Percentiles rank a stretch among this genome's conserved stretches.
Evolutionary conservation across 2,329 filamentous ascomycete genomes (phyloP).

Genomic region (Talaromyces sp.): DNA sequence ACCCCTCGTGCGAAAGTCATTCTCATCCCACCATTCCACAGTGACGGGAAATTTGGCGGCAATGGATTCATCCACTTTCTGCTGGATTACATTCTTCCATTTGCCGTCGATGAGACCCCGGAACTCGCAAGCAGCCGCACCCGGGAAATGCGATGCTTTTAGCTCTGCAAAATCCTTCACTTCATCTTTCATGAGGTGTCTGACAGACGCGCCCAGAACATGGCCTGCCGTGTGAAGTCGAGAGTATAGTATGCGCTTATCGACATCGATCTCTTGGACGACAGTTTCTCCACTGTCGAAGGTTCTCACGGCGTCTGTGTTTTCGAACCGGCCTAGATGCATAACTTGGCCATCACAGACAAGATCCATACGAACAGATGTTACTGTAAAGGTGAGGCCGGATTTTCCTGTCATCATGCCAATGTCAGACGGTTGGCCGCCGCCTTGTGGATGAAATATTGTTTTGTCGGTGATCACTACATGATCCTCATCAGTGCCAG

Average conservation of each 20-base stretch:
- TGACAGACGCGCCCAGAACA: conserved; percentile 31
- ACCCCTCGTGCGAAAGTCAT: conserved; percentile 16
- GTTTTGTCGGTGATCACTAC: conserved; percentile 28
- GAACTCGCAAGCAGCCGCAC: conserved; percentile 31
- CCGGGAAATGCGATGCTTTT: conserved; percentile 33
- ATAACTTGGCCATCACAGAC: conserved; percentile 26
- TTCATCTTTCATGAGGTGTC: conserved; percentile 22
- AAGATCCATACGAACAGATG: conserved; percentile 28
- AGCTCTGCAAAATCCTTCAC: conserved; percentile 28
- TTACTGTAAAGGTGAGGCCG: conserved; percentile 26
- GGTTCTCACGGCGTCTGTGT: neutral
- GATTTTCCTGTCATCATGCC: conserved; percentile 25
- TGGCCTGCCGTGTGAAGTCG: conserved; percentile 34
- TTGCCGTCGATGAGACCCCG: conserved; percentile 32
- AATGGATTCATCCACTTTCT: conserved; percentile 30
- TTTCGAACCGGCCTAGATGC: conserved; percentile 27
- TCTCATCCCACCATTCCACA: conserved; percentile 29
- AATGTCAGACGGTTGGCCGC: conserved; percentile 31
- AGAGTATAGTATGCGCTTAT: conserved; percentile 31
- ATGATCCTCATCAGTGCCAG: conserved; percentile 21
- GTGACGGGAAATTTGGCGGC: conserved; percentile 25
- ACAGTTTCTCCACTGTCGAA: conserved; percentile 25
- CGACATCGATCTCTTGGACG: conserved; percentile 27
- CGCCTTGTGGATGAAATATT: conserved; percentile 33
- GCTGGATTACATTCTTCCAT: conserved; percentile 31